phyloP scores from a whole-genome alignment of 768 basidiomycete genomes.

The Lentinus tigrinus region DNA sequence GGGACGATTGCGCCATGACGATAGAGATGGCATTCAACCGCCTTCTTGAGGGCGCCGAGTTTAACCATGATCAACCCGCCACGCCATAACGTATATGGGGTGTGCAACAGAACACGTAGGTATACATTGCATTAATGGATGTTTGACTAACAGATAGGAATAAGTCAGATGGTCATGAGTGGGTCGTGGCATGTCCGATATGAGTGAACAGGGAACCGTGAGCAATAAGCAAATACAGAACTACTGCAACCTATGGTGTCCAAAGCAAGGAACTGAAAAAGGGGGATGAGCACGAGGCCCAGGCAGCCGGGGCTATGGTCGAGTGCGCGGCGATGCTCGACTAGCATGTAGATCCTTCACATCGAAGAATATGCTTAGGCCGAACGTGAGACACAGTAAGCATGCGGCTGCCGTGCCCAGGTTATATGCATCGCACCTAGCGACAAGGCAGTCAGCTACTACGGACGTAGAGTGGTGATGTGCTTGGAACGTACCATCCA shows the following conservation, averaged over 20 bases:
- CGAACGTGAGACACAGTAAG: conserved; percentile 54
- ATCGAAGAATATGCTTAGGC: conserved; percentile 58
- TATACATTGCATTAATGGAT: conserved; percentile 8
- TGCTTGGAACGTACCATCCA: conserved; percentile 52
- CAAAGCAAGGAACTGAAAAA: background rate
- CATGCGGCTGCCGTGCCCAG: conserved; percentile 62
- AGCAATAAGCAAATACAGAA: background rate
- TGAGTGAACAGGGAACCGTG: background rate
- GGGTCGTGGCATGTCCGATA: conserved; percentile 15
- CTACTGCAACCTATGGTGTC: background rate
- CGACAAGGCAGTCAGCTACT: conserved; percentile 4
- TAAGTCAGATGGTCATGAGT: conserved; percentile 16
- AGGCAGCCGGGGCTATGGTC: conserved; percentile 30
- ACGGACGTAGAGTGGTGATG: background rate
- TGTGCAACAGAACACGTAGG: background rate
- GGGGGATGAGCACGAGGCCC: background rate
- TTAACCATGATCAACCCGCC: background rate
- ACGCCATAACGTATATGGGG: too few species aligned
- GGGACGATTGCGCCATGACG: conserved; percentile 9
- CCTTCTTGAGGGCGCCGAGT: background rate
- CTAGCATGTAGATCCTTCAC: conserved; percentile 64
- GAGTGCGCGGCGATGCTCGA: conserved; percentile 62
- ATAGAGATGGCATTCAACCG: background rate
- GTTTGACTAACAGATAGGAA: conserved; percentile 15
- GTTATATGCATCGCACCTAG: conserved; percentile 73